Percentiles rank a stretch among this genome's conserved stretches.
Evolutionary conservation across 2,329 filamentous ascomycete species (phyloP).

Genomic region (Fusarium chaquense): DNA sequence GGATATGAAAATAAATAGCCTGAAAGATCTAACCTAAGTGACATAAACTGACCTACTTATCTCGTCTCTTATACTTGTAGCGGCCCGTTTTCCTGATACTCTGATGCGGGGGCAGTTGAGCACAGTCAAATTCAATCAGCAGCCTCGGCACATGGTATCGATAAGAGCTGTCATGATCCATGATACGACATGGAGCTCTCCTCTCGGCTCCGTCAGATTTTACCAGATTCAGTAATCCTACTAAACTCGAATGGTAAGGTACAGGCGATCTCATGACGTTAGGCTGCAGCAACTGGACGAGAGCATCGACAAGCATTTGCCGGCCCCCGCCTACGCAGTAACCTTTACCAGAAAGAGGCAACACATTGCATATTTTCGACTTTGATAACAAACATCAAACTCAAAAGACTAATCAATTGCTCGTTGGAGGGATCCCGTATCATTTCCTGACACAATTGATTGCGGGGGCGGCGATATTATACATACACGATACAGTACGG

Average conservation of each 20-base stretch:
- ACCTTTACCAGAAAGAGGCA: constrained; percentile 38
- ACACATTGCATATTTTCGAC: constrained; percentile 12
- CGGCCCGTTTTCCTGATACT: no score
- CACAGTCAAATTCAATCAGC: background rate
- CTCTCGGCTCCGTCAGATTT: constrained; percentile 8
- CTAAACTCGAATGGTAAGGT: constrained; percentile 35
- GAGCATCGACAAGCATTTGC: constrained; percentile 16
- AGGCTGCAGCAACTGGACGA: constrained; percentile 3
- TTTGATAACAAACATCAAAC: background rate
- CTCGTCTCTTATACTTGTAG: no score
- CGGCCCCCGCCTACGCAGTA: constrained; percentile 15
- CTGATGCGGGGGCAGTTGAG: background rate
- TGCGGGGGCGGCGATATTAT: constrained; percentile 25
- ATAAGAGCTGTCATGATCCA: constrained; percentile 32
- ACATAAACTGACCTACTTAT: no score
- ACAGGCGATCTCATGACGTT: constrained; percentile 27
- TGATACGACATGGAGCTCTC: constrained; percentile 6
- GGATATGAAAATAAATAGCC: no score
- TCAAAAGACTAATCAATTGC: constrained; percentile 23
- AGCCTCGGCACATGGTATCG: constrained; percentile 21
- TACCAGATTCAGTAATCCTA: background rate
- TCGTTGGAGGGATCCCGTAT: constrained; percentile 5
- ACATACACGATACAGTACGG: constrained; percentile 6
- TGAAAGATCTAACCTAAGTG: no score
- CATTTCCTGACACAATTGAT: constrained; percentile 9